Evolutionary conservation across 257 asterid genomes (phyloP).

Genomic region (Solanum etuberosum): DNA sequence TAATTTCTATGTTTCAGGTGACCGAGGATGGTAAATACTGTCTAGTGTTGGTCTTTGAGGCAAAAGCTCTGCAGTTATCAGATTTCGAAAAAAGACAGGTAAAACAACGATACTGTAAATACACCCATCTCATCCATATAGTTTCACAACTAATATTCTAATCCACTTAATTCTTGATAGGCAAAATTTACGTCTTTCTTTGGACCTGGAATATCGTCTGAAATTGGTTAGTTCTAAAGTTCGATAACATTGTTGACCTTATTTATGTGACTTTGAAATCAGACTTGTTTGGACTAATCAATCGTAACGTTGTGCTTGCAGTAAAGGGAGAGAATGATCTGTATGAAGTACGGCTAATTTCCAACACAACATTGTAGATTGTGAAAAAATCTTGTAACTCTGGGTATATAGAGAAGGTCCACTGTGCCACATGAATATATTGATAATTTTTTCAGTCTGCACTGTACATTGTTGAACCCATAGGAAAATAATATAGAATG

Average conservation of each 20-base stretch:
- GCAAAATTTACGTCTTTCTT: slow-evolving; percentile 91
- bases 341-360: slow-evolving; percentile 72
- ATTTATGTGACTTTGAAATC: neutral
- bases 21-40: slow-evolving; percentile 70
- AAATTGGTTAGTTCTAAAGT: slow-evolving; percentile 46
- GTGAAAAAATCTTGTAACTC: neutral
- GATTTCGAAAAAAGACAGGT: slow-evolving; percentile 89
- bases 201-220: slow-evolving; percentile 94
- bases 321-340: slow-evolving; percentile 45
- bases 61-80: slow-evolving; percentile 65
- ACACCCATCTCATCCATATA: neutral
- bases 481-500: neutral
- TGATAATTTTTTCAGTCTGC: neutral
- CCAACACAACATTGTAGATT: slow-evolving; percentile 45
- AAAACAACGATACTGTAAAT: neutral
- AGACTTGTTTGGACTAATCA: neutral
- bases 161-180: slow-evolving; percentile 11
- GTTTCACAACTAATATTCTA: neutral
- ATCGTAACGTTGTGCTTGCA: slow-evolving; percentile 32
- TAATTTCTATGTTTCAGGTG: slow-evolving; percentile 38
- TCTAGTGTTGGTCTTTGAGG: slow-evolving; percentile 67
- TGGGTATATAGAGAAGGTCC: neutral
- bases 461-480: neutral
- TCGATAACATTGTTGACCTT: neutral
- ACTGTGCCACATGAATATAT: neutral